Percentiles rank a stretch among this genome's conserved stretches.
These are phyloP conservation scores for Picea sitchensis DNA, from an alignment of 75 land plant genomes.

Conservation along the genomic window DNA sequence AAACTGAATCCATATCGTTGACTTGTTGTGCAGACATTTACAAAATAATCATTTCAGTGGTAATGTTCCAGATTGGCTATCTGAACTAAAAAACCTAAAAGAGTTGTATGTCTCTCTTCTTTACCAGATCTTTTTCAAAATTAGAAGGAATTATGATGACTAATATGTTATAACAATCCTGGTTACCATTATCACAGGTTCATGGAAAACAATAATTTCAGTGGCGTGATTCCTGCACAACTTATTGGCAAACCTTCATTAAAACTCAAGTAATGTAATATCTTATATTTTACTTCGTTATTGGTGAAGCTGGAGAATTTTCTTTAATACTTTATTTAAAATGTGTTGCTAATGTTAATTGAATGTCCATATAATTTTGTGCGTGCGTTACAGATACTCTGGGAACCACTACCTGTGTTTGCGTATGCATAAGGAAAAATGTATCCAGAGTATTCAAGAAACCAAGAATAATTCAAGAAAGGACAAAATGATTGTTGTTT, in stretches of 20 bases:
- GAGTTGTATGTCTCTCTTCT: not conserved
- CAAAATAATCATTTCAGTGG: not conserved
- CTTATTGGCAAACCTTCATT: not conserved
- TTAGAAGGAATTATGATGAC: not conserved
- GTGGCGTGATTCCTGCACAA: not conserved
- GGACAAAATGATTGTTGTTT: not conserved
- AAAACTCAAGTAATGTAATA: not conserved
- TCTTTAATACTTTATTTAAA: too few species aligned
- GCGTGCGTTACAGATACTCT: not conserved
- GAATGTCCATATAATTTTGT: not conserved
- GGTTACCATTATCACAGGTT: not conserved
- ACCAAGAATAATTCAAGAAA: too few species aligned
- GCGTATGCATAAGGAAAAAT: not conserved
- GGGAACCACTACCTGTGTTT: not conserved
- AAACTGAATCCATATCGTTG: too few species aligned
- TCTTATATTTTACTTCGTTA: not conserved
- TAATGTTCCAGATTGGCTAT: not conserved
- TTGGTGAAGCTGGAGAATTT: too few species aligned
- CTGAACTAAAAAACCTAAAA: not conserved
- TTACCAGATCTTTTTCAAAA: not conserved
- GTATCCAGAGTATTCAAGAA: not conserved
- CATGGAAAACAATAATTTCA: slow-evolving; percentile 2
- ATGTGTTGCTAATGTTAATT: too few species aligned
- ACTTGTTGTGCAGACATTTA: not conserved
- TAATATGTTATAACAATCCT: too few species aligned